Percentiles rank a stretch among this genome's conserved stretches.
Conservation (phyloP, 805 yeast genomes). For the Vanderwaltozyma polyspora region DNA sequence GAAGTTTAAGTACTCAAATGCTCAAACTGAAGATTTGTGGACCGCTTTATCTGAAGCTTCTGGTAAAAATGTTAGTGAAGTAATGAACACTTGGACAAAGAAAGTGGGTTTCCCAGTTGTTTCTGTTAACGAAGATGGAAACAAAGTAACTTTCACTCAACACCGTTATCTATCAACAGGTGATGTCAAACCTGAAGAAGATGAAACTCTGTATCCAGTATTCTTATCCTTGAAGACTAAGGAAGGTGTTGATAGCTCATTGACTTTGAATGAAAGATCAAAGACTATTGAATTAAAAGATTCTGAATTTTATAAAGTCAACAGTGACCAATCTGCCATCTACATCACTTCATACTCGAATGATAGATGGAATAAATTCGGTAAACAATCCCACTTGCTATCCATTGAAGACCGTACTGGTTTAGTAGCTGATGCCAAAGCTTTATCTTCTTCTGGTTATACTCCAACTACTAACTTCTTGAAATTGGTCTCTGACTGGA, state of each 20-base stretch:
- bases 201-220: slow-evolving; percentile 57
- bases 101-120: slow-evolving; percentile 71
- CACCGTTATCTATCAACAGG: slow-evolving; percentile 67
- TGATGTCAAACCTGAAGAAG: slow-evolving; percentile 68
- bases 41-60: slow-evolving; percentile 55
- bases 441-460: slow-evolving; percentile 61
- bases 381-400: slow-evolving; percentile 44
- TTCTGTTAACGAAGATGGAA: slow-evolving; percentile 47
- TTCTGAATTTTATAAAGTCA: slow-evolving; percentile 50
- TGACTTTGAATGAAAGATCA: slow-evolving; percentile 43
- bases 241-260: slow-evolving; percentile 48
- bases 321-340: slow-evolving; percentile 64
- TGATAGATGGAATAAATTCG: slow-evolving; percentile 59
- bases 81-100: slow-evolving; percentile 75
- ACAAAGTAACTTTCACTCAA: slow-evolving; percentile 48
- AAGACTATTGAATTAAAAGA: slow-evolving; percentile 34
- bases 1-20: slow-evolving; percentile 68
- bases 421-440: slow-evolving; percentile 66
- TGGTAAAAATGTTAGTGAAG: slow-evolving; percentile 59
- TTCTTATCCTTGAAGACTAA: slow-evolving; percentile 52
- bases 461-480: slow-evolving; percentile 52
- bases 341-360: slow-evolving; percentile 63
- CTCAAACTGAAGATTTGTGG: slow-evolving; percentile 71
- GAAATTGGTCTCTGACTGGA: slow-evolving; percentile 49
- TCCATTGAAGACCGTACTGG: slow-evolving; percentile 73